Base-by-base conservation (phyloP, 306 rosid genomes). In the Gastrolobium bilobum region DNA sequence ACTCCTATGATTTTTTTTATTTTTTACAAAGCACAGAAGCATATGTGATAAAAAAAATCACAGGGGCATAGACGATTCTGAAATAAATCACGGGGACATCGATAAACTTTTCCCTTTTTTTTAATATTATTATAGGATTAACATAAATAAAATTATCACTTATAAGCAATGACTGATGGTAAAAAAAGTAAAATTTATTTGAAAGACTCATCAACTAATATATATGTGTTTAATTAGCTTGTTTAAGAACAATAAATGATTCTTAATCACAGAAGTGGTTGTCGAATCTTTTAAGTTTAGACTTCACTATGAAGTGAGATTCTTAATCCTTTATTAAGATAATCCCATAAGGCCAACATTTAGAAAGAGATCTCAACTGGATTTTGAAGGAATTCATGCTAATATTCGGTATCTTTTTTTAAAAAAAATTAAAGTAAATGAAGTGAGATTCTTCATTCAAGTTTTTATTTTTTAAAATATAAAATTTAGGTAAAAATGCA, bases 261-360 rank as follows among this genome's bases (percentile, higher is more conserved):
- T 42, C 70, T 74, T 46, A 31, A 42, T n/a, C 43, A 58, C 3
- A 57, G 8, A 3, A 44, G 44, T 69, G 77, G 71, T 59, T 38
- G 64, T 48, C n/a, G 77, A 79, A 70, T 79, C 53, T 69, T 62
- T 5, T 69, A 37, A 34, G 71, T 79, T 59, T 50, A 47, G 70
- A 79, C 35, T 47, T 78, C 69, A 68, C 50, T 57, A 20, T 4
- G 48, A 40, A 7, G 26, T 20, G 26, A 20, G 26, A 20, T 20
- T 20, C 26, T 57, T 51, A 66, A 64, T 51, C 65, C 11, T 76
- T 29, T 76, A 64, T 67, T 42, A 53, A 40, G 29, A 64, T 77
- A 38, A 42, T 53, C 75, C 46, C 33, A 11, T 11, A 4, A 10
- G 51, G n/a, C 40, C 35, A 58, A 26, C 3, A 65, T 65, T 77